phyloP scores from a whole-genome alignment of 1,284 basidiomycete genomes.

The Cutaneotrichosporon dermatis region DNA sequence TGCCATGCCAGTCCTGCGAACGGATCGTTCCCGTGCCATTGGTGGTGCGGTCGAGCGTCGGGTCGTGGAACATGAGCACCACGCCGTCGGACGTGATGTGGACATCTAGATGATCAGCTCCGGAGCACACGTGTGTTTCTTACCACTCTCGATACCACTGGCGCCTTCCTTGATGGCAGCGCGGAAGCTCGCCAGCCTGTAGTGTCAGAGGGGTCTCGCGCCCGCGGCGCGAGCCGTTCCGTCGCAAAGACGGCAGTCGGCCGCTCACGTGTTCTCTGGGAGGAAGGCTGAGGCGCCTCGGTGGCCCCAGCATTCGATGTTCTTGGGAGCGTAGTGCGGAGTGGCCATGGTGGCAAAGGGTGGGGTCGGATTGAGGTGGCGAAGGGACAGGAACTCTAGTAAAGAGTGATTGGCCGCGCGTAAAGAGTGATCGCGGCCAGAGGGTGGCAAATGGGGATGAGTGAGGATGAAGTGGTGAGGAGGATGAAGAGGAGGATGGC shows the following conservation, averaged over 20 bases:
- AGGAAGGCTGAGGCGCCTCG: constrained; percentile 67
- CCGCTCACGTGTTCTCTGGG: constrained; percentile 48
- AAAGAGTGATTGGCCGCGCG: too few relatives aligned
- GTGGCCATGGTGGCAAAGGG: neutral
- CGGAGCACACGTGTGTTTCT: constrained; percentile 1
- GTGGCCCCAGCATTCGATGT: constrained; percentile 84
- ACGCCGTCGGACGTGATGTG: constrained; percentile 88
- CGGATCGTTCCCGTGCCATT: constrained; percentile 54
- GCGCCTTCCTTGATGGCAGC: constrained; percentile 87
- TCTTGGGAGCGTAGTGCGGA: constrained; percentile 24
- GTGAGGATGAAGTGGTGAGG: too few relatives aligned
- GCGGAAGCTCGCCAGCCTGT: constrained; percentile 80
- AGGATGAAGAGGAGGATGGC: too few relatives aligned
- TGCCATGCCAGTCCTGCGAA: constrained; percentile 48
- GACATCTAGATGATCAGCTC: constrained; percentile 61
- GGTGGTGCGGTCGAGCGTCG: constrained; percentile 59
- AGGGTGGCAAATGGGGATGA: too few relatives aligned
- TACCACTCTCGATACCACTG: constrained; percentile 81
- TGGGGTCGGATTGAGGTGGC: too few relatives aligned
- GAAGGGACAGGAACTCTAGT: too few relatives aligned
- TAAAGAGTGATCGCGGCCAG: too few relatives aligned
- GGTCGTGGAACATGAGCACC: constrained; percentile 95
- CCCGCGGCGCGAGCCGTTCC: neutral
- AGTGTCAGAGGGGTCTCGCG: constrained; percentile 12
- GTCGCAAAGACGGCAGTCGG: neutral